Evolutionary conservation across 306 rosid genomes (phyloP).

Genomic region (Comarum palustre): DNA sequence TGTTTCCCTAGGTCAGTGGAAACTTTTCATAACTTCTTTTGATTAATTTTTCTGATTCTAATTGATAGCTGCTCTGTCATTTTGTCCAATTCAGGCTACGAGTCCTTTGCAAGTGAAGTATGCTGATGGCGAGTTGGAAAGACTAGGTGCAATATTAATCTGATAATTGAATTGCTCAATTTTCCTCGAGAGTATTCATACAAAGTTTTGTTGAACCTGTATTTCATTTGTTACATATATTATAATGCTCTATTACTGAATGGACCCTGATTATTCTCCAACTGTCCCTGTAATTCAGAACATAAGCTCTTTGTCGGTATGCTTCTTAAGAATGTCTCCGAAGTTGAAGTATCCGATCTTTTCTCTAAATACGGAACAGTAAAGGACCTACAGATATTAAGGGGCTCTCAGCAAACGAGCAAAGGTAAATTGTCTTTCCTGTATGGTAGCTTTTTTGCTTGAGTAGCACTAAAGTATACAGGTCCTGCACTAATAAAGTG

Average conservation of each 20-base stretch:
- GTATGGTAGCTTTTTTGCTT: not conserved
- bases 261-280: conserved; percentile 24
- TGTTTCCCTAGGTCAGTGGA: conserved; percentile 7
- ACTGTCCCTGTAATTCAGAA: conserved; percentile 49
- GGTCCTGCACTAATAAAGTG: conserved; percentile 9
- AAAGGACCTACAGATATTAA: conserved; percentile 85
- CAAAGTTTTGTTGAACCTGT: conserved; percentile 20
- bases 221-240: conserved; percentile 10
- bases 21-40: conserved; percentile 10
- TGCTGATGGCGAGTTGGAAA: conserved; percentile 99
- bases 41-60: conserved; percentile 27
- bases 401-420: conserved; percentile 95
- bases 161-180: conserved; percentile 24
- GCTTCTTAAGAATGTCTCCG: conserved; percentile 95
- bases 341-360: conserved; percentile 70
- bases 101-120: conserved; percentile 99
- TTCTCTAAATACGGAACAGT: conserved; percentile 71
- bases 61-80: conserved; percentile 23
- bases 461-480: not conserved
- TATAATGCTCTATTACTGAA: conserved; percentile 14
- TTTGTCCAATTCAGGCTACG: conserved; percentile 76
- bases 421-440: conserved; percentile 48
- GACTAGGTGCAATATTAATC: conserved; percentile 64
- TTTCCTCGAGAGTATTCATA: conserved; percentile 20
- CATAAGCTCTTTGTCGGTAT: conserved; percentile 95